A percentile compares a stretch with the other conserved stretches of the same genome.
Conservation (phyloP, 352 stramenopile genomes). For the Globisporangium echinulatum region DNA sequence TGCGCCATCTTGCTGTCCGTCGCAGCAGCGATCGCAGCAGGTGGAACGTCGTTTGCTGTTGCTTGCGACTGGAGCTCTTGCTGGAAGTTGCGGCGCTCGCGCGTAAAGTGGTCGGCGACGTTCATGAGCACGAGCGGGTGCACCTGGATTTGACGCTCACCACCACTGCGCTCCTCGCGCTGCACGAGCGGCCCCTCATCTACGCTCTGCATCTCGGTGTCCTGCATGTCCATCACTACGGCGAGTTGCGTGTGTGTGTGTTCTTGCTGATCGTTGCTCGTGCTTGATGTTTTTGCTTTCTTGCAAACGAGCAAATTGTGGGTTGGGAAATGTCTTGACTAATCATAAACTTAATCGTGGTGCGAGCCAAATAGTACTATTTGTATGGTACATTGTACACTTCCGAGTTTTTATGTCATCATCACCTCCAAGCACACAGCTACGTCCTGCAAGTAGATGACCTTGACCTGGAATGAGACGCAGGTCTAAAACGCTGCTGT, state of each 20-base stretch:
- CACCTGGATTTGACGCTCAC: constrained; percentile 67
- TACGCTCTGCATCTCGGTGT: constrained; percentile 54
- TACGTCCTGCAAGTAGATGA: no score
- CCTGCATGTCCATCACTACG: constrained; percentile 21
- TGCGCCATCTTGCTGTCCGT: constrained; percentile 25
- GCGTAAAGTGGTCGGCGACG: constrained; percentile 94
- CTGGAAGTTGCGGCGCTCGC: constrained; percentile 60
- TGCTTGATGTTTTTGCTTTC: background rate
- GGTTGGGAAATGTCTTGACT: background rate
- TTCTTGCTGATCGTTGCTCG: background rate
- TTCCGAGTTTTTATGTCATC: no score
- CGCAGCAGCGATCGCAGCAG: constrained; percentile 17
- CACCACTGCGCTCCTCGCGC: constrained; percentile 32
- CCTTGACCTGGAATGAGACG: no score
- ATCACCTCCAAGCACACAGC: no score
- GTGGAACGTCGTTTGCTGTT: background rate
- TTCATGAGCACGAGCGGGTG: constrained; percentile 91
- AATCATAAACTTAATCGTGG: no score
- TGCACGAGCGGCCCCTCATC: constrained; percentile 40
- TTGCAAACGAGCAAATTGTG: background rate
- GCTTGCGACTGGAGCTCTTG: constrained; percentile 9
- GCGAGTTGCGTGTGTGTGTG: background rate
- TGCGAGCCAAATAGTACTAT: no score
- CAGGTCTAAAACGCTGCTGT: no score
- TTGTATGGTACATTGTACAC: no score